Percentiles rank a stretch among this genome's conserved stretches.
These are phyloP conservation scores for Acorus calamus DNA, from an alignment of 106 monocot species.

Conservation along the genomic window DNA sequence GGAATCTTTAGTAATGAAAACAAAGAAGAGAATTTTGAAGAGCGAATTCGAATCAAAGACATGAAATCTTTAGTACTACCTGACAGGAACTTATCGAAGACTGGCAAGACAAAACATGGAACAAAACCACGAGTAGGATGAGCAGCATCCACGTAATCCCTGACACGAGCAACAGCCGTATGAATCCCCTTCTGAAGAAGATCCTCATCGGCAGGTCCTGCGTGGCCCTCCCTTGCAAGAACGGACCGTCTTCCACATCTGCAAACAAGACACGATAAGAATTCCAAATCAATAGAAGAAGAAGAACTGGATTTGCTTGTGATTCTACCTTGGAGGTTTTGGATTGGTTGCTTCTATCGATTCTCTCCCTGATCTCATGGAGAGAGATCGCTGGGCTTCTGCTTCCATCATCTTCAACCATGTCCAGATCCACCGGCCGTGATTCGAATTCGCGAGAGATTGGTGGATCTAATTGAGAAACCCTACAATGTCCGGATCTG, in stretches of 20 bases:
- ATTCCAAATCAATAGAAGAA: background rate
- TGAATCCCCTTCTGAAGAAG: constrained; percentile 50
- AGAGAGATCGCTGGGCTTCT: constrained; percentile 36
- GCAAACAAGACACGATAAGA: no score
- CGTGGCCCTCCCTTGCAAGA: constrained; percentile 2
- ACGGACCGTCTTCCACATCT: background rate
- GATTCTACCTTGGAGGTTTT: constrained; percentile 20
- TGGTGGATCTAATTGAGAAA: no score
- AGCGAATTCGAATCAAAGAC: background rate
- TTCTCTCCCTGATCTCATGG: constrained; percentile 32
- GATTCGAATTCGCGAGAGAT: no score
- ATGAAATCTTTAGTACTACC: constrained; percentile 21
- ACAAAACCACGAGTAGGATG: constrained; percentile 41
- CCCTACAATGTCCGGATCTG: no score
- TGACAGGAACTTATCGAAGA: constrained; percentile 51
- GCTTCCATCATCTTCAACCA: constrained; percentile 16
- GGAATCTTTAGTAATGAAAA: no score
- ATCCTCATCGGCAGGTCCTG: constrained; percentile 30
- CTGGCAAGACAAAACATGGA: constrained; percentile 67
- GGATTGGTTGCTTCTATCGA: constrained; percentile 10
- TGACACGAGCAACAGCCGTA: constrained; percentile 52
- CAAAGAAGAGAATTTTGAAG: background rate
- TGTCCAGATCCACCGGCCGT: no score
- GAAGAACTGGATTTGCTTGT: background rate
- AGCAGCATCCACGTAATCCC: constrained; percentile 67